Conservation (phyloP, 306 rosid species). For the Rosa rugosa region DNA sequence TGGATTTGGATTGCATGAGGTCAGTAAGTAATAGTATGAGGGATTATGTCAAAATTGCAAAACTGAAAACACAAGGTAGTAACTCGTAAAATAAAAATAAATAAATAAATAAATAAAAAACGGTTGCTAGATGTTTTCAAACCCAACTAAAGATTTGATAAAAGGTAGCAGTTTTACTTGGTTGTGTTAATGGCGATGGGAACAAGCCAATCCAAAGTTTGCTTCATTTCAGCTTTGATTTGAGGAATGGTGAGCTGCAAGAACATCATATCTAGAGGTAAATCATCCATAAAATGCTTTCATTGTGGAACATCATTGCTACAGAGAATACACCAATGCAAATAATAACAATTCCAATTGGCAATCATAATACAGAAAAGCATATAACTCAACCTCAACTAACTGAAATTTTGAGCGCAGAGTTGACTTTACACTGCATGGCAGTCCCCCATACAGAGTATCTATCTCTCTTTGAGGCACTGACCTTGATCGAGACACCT, state of each 20-base stretch:
- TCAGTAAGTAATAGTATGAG: neutral
- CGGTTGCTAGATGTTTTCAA: conserved; percentile 18
- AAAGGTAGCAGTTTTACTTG: conserved; percentile 49
- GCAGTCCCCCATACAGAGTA: conserved; percentile 73
- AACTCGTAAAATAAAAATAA: no score
- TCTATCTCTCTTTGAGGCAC: conserved; percentile 73
- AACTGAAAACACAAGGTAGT: neutral
- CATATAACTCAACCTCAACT: conserved; percentile 48
- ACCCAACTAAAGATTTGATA: conserved; percentile 9
- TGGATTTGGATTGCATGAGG: neutral
- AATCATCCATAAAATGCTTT: neutral
- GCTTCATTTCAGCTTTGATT: conserved; percentile 88
- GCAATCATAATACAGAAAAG: neutral
- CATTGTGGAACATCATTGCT: conserved; percentile 4
- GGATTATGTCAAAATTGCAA: neutral
- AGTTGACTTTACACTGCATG: conserved; percentile 61
- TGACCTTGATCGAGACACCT: conserved; percentile 81
- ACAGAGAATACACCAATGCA: neutral
- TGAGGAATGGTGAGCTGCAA: conserved; percentile 73
- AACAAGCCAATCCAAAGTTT: conserved; percentile 82
- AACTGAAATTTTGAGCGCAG: conserved; percentile 61
- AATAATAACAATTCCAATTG: neutral
- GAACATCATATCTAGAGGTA: conserved; percentile 3
- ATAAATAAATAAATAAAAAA: neutral
- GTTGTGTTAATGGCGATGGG: conserved; percentile 77